phyloP scores from a whole-genome alignment of 2,329 filamentous ascomycete species.

The Metarhizium guizhouense region DNA sequence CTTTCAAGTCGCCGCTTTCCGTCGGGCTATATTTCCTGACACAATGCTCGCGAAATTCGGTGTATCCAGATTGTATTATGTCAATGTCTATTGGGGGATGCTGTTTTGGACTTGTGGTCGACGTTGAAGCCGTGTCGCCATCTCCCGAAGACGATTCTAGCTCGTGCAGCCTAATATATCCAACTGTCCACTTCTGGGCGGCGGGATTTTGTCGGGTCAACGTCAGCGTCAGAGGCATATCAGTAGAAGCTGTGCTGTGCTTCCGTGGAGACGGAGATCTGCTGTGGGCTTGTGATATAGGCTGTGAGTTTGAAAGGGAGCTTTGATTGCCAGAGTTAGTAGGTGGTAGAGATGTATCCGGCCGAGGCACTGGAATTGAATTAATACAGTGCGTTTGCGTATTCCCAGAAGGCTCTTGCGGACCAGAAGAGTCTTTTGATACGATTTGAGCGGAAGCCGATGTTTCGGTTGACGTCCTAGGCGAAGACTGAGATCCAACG shows the following conservation, averaged over 20 bases:
- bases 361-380: neutral
- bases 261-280: slow-evolving; percentile 31
- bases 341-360: neutral
- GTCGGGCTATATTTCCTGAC: too few relatives aligned
- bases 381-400: neutral
- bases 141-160: neutral
- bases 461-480: neutral
- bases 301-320: neutral
- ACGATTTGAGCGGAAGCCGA: neutral
- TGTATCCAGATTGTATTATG: slow-evolving; percentile 47
- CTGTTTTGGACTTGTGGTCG: neutral
- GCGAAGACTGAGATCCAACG: slow-evolving; percentile 15
- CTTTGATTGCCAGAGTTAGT: neutral
- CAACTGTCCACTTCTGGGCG: slow-evolving; percentile 65
- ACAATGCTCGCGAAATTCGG: slow-evolving; percentile 36
- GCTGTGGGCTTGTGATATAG: slow-evolving; percentile 1
- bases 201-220: slow-evolving; percentile 67
- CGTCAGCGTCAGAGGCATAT: slow-evolving; percentile 42
- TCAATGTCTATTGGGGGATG: slow-evolving; percentile 40
- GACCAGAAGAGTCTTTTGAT: neutral
- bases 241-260: slow-evolving; percentile 9
- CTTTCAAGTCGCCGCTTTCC: too few relatives aligned
- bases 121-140: too few relatives aligned
- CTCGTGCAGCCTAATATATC: slow-evolving; percentile 44
- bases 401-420: neutral